A percentile compares a stretch with the other conserved stretches of the same genome.
Evolutionary conservation across 805 yeast species (phyloP).

Genomic region (Kluyveromyces wickerhamii): DNA sequence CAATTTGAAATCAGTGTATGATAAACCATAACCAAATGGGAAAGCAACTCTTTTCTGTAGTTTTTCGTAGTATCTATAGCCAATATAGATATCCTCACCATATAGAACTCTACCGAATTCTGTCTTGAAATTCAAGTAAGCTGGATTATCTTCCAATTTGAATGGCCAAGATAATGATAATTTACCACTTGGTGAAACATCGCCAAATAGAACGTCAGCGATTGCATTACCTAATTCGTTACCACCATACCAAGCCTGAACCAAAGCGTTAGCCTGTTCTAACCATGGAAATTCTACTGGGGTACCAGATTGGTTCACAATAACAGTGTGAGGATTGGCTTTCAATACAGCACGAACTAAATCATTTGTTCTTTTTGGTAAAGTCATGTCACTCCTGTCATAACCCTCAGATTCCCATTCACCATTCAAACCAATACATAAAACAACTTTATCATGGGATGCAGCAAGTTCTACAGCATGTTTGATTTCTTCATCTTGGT

Average conservation of each 20-base stretch:
- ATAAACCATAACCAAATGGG: constrained; percentile 58
- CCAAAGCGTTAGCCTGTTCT: constrained; percentile 33
- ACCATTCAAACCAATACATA: constrained; percentile 42
- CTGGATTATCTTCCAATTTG: constrained; percentile 46
- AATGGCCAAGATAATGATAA: constrained; percentile 49
- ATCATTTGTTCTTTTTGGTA: constrained; percentile 42
- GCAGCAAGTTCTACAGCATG: constrained; percentile 44
- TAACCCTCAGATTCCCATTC: too few relatives aligned
- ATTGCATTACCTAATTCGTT: constrained; percentile 49
- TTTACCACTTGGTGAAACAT: constrained; percentile 53
- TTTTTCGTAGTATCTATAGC: constrained; percentile 55
- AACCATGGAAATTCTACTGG: constrained; percentile 55
- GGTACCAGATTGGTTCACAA: constrained; percentile 54
- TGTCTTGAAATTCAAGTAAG: constrained; percentile 43
- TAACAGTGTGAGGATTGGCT: constrained; percentile 43
- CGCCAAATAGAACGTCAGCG: constrained; percentile 55
- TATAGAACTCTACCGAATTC: constrained; percentile 47
- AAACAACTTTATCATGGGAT: constrained; percentile 43
- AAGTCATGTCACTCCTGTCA: constrained; percentile 40
- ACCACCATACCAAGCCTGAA: constrained; percentile 54
- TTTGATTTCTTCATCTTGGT: constrained; percentile 27
- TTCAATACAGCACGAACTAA: constrained; percentile 37
- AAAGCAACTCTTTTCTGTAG: constrained; percentile 39
- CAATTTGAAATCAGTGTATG: constrained; percentile 46
- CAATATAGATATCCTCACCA: constrained; percentile 61